phyloP scores from a whole-genome alignment of 306 rosid genomes.

The Cicer yamashitae region DNA sequence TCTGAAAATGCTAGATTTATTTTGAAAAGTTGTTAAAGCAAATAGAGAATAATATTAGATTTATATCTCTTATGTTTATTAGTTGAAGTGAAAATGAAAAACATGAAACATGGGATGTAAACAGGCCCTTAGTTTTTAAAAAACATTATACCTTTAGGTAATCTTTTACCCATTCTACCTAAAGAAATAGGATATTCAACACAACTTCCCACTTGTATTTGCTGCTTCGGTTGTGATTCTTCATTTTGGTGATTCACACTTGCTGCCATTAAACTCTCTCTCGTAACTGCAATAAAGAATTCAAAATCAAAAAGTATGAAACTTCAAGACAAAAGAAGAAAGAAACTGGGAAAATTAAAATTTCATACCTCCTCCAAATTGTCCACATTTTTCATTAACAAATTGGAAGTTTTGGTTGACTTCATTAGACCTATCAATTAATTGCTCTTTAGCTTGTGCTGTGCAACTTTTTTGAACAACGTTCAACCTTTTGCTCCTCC shows the following conservation, averaged over 20 bases:
- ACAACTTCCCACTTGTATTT: conserved; percentile 6
- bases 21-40: no score
- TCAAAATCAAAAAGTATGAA: conserved; percentile 3
- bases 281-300: conserved; percentile 3
- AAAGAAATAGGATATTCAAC: not conserved
- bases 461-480: not conserved
- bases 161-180: not conserved
- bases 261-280: conserved; percentile 1
- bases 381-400: not conserved
- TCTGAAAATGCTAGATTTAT: no score
- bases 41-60: no score
- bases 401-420: not conserved
- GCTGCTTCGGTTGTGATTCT: not conserved
- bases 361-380: conserved; percentile 5
- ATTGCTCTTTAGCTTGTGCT: not conserved
- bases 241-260: conserved; percentile 8
- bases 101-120: no score
- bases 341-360: not conserved
- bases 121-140: not conserved
- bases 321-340: conserved; percentile 7
- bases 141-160: not conserved
- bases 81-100: no score
- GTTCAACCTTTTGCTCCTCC: not conserved
- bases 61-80: no score
- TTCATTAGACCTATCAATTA: conserved; percentile 3